Conservation (phyloP, 2,329 filamentous ascomycete species). For the Aureobasidium leucospermi region DNA sequence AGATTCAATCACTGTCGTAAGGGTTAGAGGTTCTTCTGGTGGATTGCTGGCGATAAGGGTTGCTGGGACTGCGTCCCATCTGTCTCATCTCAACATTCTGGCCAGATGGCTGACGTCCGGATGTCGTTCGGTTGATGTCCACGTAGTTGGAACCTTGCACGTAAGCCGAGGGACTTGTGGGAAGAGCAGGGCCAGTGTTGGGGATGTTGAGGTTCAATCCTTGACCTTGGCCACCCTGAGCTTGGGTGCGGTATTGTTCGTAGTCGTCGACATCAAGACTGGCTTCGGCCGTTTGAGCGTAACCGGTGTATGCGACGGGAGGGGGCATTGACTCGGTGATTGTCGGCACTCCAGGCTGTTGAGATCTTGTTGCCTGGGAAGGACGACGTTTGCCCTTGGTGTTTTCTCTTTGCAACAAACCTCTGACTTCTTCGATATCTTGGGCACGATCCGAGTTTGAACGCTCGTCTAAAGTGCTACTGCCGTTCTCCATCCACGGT, state of each 20-base stretch:
- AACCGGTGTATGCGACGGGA: conserved; percentile 4
- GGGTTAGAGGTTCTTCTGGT: background rate
- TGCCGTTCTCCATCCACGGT: conserved; percentile 35
- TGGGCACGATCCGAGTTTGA: conserved; percentile 32
- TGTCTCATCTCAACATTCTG: conserved; percentile 20
- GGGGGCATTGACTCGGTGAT: conserved; percentile 12
- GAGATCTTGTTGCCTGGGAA: conserved; percentile 13
- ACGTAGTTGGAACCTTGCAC: conserved; percentile 10
- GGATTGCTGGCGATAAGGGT: conserved; percentile 18
- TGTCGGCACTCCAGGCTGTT: conserved; percentile 13
- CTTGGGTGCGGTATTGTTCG: conserved; percentile 10
- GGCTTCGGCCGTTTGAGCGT: conserved; percentile 8
- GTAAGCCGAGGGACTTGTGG: conserved; percentile 12
- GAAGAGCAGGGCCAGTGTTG: conserved; percentile 5
- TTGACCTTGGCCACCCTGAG: background rate
- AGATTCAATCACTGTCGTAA: conserved; percentile 7
- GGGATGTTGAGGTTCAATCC: conserved; percentile 6
- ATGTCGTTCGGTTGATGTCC: background rate
- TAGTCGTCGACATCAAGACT: conserved; percentile 10
- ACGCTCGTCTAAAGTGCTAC: conserved; percentile 30
- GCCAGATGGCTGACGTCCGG: background rate
- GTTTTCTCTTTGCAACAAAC: conserved; percentile 37
- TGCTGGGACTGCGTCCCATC: conserved; percentile 20
- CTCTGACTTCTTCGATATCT: conserved; percentile 34
- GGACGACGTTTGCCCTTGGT: conserved; percentile 37